These are phyloP conservation scores for Albizia julibrissin DNA, from an alignment of 306 rosid species.

Conservation along the genomic window DNA sequence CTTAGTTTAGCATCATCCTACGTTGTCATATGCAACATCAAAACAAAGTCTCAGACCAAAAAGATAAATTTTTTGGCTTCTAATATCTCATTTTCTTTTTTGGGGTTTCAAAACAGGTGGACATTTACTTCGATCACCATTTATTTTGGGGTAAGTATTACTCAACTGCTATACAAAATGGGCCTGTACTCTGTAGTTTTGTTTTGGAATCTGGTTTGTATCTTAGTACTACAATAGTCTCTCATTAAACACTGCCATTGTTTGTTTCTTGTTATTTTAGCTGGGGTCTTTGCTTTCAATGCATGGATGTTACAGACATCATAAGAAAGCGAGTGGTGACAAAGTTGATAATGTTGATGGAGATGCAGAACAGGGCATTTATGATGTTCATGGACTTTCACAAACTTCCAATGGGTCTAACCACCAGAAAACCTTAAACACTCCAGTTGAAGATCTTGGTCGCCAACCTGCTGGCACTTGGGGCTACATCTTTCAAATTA, in stretches of 20 bases:
- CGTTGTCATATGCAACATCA: conserved; percentile 11
- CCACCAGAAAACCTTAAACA: conserved; percentile 42
- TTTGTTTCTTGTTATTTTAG: conserved; percentile 41
- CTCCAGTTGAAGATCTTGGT: conserved; percentile 36
- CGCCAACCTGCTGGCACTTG: conserved; percentile 77
- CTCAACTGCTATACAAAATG: conserved; percentile 1
- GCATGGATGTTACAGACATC: conserved; percentile 77
- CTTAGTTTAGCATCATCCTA: neutral
- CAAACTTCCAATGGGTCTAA: conserved; percentile 33
- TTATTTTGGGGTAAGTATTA: conserved; percentile 88
- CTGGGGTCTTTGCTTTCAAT: conserved; percentile 86
- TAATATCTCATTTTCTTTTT: conserved; percentile 2
- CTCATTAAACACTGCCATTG: neutral
- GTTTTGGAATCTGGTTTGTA: neutral
- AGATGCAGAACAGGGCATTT: conserved; percentile 70
- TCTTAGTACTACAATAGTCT: neutral
- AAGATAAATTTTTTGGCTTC: neutral
- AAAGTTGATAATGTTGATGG: conserved; percentile 75
- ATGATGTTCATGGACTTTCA: conserved; percentile 39
- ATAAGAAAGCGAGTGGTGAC: conserved; percentile 77
- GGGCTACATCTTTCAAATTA: conserved; percentile 81
- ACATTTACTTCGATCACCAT: conserved; percentile 77
- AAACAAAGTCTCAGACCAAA: neutral
- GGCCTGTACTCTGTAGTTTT: neutral
- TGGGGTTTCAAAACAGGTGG: conserved; percentile 67